Conservation (phyloP, 2,329 filamentous ascomycete species). For the Ophiostoma ulmi region DNA sequence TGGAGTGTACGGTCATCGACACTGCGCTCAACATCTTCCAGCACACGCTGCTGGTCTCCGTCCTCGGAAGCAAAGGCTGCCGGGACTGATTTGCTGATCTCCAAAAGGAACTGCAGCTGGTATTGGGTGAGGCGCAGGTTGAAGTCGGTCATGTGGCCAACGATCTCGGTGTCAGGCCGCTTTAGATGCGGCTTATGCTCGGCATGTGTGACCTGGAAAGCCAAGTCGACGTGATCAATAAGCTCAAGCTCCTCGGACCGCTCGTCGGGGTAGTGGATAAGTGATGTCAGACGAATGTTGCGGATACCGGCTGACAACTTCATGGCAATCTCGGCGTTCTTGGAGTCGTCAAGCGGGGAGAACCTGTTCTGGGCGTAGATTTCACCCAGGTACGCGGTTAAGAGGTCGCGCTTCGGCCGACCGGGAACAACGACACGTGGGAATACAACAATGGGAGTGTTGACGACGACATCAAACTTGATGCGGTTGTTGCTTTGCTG, state of each 20-base stretch:
- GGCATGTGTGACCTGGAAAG: slow-evolving; percentile 85
- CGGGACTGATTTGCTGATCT: slow-evolving; percentile 81
- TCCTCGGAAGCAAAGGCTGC: slow-evolving; percentile 62
- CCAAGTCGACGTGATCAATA: slow-evolving; percentile 93
- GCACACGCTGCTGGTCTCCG: slow-evolving; percentile 63
- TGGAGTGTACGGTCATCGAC: slow-evolving; percentile 55
- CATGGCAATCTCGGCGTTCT: slow-evolving; percentile 71
- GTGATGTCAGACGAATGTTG: slow-evolving; percentile 84
- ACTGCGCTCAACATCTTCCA: slow-evolving; percentile 65
- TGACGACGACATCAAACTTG: slow-evolving; percentile 89
- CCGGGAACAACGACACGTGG: slow-evolving; percentile 70
- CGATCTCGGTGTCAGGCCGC: slow-evolving; percentile 84
- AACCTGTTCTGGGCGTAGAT: slow-evolving; percentile 97
- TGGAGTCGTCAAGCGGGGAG: slow-evolving; percentile 71
- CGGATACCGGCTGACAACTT: slow-evolving; percentile 86
- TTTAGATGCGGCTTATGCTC: slow-evolving; percentile 74
- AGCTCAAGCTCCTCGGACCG: slow-evolving; percentile 83
- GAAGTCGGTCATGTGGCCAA: slow-evolving; percentile 87
- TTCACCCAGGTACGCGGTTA: slow-evolving; percentile 92
- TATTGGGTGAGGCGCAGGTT: slow-evolving; percentile 85
- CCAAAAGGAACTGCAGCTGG: slow-evolving; percentile 83
- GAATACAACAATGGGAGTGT: slow-evolving; percentile 94
- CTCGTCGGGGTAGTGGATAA: slow-evolving; percentile 72
- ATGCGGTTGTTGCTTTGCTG: slow-evolving; percentile 86
- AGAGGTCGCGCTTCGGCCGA: slow-evolving; percentile 66